Evolutionary conservation across 2,329 filamentous ascomycete genomes (phyloP).

Genomic region (Aureobasidium namibiae): DNA sequence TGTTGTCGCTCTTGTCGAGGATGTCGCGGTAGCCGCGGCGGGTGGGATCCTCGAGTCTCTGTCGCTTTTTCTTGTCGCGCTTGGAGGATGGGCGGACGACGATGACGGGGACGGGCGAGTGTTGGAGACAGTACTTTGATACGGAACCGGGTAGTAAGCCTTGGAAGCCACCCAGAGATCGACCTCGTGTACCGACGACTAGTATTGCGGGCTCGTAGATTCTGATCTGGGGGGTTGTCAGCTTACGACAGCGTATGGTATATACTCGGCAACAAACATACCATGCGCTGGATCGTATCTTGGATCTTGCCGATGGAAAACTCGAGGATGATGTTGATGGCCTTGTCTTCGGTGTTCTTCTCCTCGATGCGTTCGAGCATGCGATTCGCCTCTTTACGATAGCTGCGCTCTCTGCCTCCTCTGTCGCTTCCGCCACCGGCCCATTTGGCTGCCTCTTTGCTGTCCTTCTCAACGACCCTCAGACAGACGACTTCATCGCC

Average conservation of each 20-base stretch:
- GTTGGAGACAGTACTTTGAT: conserved; percentile 89
- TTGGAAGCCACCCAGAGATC: conserved; percentile 77
- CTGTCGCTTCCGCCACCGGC: conserved; percentile 44
- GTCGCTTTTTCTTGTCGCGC: conserved; percentile 81
- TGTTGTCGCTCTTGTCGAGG: conserved; percentile 52
- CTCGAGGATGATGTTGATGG: conserved; percentile 78
- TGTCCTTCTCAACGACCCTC: conserved; percentile 76
- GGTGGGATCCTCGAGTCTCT: conserved; percentile 67
- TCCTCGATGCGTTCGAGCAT: conserved; percentile 68
- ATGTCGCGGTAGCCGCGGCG: conserved; percentile 72
- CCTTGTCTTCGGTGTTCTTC: conserved; percentile 74
- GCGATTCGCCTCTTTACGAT: conserved; percentile 65
- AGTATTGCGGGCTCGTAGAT: conserved; percentile 88
- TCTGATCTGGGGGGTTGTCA: conserved; percentile 56
- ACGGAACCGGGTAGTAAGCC: conserved; percentile 81
- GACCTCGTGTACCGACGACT: conserved; percentile 79
- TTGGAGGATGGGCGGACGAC: conserved; percentile 84
- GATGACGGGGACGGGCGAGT: conserved; percentile 86
- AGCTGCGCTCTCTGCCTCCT: conserved; percentile 49
- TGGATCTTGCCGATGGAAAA: conserved; percentile 85
- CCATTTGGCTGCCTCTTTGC: conserved; percentile 48
- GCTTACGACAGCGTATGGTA: not conserved
- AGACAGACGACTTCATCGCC: conserved; percentile 90
- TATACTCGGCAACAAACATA: conserved; percentile 36
- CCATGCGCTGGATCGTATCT: conserved; percentile 82